These are phyloP conservation scores for Rhodamnia rubescens DNA, from an alignment of 345 rosid genomes.

Conservation along the genomic window DNA sequence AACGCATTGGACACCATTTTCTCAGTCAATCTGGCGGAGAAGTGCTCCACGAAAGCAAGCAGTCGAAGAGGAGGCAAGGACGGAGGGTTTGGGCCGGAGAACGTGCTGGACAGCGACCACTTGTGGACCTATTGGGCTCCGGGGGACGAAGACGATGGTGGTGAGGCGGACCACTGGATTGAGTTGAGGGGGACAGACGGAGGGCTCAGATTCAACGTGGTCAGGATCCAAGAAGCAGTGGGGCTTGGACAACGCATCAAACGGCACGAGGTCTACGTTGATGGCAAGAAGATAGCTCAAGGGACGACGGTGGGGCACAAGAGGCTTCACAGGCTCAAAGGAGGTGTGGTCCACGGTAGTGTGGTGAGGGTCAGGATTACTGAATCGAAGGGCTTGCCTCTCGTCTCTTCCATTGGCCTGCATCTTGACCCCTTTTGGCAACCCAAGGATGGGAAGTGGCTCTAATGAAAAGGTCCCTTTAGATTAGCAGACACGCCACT, in stretches of 20 bases:
- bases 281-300: slow-evolving; percentile 29
- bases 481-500: no score
- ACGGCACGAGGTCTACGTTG: slow-evolving; percentile 37
- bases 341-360: slow-evolving; percentile 17
- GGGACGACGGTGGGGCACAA: slow-evolving; percentile 72
- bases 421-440: slow-evolving; percentile 54
- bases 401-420: slow-evolving; percentile 58
- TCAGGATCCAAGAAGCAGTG: slow-evolving; percentile 63
- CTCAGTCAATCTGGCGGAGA: slow-evolving; percentile 31
- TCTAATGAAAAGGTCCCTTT: not conserved
- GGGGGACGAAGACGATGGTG: not conserved
- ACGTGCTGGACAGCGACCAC: slow-evolving; percentile 45
- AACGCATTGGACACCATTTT: slow-evolving; percentile 36
- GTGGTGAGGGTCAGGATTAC: slow-evolving; percentile 30
- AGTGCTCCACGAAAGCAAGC: slow-evolving; percentile 26
- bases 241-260: slow-evolving; percentile 63
- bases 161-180: slow-evolving; percentile 28
- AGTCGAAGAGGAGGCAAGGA: slow-evolving; percentile 47
- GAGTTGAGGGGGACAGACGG: slow-evolving; percentile 18
- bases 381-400: slow-evolving; percentile 39
- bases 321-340: slow-evolving; percentile 43
- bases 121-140: slow-evolving; percentile 73
- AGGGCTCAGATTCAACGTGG: slow-evolving; percentile 43
- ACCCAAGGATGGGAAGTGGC: not conserved
- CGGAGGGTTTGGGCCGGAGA: slow-evolving; percentile 50